phyloP scores from a whole-genome alignment of 1,284 basidiomycete genomes.

The Puccinia hordei region DNA sequence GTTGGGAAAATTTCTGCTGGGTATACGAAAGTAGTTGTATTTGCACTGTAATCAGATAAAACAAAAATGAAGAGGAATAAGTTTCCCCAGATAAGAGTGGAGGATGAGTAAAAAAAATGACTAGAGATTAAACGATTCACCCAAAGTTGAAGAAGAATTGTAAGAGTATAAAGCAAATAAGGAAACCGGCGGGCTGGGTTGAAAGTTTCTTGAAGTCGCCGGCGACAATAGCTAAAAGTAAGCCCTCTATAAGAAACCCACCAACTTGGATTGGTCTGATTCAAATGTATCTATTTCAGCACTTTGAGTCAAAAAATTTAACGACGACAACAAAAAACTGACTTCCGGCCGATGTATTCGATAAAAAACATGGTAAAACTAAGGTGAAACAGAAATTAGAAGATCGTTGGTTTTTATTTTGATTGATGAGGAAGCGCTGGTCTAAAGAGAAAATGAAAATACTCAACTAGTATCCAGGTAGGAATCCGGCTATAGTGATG shows the following conservation, averaged over 20 bases:
- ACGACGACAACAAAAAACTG: constrained; percentile 52
- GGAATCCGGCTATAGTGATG: constrained; percentile 56
- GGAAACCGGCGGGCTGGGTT: constrained; percentile 39
- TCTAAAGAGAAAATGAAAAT: not conserved
- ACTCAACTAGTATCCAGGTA: constrained; percentile 56
- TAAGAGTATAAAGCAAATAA: constrained; percentile 56
- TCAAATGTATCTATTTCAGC: not conserved
- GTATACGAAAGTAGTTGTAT: constrained; percentile 34
- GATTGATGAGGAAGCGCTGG: too few species aligned
- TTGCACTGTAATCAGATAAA: constrained; percentile 1
- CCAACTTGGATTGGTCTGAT: constrained; percentile 50
- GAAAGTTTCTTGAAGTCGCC: constrained; percentile 56
- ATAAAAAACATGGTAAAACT: constrained; percentile 54
- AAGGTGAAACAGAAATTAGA: not conserved
- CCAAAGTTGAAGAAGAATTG: constrained; percentile 63
- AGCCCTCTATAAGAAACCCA: constrained; percentile 6
- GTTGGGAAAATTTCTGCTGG: constrained; percentile 36
- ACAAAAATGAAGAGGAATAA: not conserved
- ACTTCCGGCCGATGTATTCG: constrained; percentile 58
- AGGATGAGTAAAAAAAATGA: too few species aligned
- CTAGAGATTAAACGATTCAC: not conserved
- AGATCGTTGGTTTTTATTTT: not conserved
- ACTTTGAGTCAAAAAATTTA: not conserved
- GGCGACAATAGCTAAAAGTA: constrained; percentile 57
- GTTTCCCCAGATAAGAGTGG: not conserved